A percentile compares a stretch with the other conserved stretches of the same genome.
Evolutionary conservation across 345 rosid genomes (phyloP).

Genomic region (Citrus unshiu): DNA sequence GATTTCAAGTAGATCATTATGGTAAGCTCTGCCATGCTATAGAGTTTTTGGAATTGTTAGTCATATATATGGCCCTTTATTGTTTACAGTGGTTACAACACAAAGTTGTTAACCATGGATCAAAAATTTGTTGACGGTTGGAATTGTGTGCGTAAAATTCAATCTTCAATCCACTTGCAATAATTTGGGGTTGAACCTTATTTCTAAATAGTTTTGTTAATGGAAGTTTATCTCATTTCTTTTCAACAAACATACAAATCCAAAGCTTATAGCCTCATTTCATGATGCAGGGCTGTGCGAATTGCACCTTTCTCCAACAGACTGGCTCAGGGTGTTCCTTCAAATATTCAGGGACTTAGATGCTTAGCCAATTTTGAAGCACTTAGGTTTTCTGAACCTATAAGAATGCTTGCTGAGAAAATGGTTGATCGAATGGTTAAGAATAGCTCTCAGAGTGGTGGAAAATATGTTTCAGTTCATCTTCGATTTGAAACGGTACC

Average conservation of each 20-base stretch:
- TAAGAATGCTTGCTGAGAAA: conserved; percentile 78
- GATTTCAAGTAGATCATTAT: background rate
- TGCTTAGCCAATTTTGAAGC: conserved; percentile 90
- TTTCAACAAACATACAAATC: no score
- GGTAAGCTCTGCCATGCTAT: background rate
- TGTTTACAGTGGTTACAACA: background rate
- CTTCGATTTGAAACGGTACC: conserved; percentile 90
- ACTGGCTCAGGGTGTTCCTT: conserved; percentile 82
- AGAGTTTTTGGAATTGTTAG: background rate
- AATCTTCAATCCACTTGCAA: background rate
- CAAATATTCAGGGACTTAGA: conserved; percentile 73
- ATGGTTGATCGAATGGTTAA: conserved; percentile 88
- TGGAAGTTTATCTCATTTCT: background rate
- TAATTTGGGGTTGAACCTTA: background rate
- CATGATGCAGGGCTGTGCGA: conserved; percentile 77
- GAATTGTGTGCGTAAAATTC: background rate
- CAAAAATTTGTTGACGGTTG: background rate
- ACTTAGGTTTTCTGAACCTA: conserved; percentile 76
- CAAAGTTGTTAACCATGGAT: background rate
- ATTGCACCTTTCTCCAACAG: conserved; percentile 98
- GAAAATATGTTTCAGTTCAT: conserved; percentile 93
- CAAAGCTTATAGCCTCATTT: conserved; percentile 4
- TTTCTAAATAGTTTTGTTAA: background rate
- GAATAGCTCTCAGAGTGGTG: conserved; percentile 59
- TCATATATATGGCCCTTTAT: background rate